phyloP scores from a whole-genome alignment of 345 rosid genomes.

The Viola odorata region DNA sequence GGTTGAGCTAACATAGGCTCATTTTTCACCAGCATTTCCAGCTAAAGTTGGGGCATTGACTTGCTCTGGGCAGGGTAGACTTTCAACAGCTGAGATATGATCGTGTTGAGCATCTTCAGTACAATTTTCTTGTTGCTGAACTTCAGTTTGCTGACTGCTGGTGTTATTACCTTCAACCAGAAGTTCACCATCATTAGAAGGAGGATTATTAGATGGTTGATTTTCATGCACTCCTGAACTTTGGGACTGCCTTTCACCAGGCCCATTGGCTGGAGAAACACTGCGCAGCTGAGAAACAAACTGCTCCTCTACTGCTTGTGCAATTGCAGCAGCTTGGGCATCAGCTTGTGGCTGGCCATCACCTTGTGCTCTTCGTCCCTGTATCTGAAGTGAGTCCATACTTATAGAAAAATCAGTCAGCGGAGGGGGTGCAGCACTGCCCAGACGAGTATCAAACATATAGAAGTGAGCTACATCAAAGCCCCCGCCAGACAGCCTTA shows the following conservation, averaged over 20 bases:
- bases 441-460: slow-evolving; percentile 87
- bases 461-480: slow-evolving; percentile 75
- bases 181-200: slow-evolving; percentile 39
- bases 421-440: slow-evolving; percentile 62
- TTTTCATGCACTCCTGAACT: slow-evolving; percentile 54
- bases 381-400: slow-evolving; percentile 59
- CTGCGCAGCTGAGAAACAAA: slow-evolving; percentile 60
- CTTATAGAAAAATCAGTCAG: slow-evolving; percentile 75
- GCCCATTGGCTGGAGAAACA: slow-evolving; percentile 38
- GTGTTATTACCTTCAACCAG: slow-evolving; percentile 38
- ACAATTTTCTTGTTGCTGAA: slow-evolving; percentile 39
- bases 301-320: slow-evolving; percentile 83
- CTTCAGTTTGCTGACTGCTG: slow-evolving; percentile 46
- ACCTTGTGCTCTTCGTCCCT: slow-evolving; percentile 74
- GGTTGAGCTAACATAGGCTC: slow-evolving; percentile 47
- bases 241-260: slow-evolving; percentile 56
- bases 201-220: slow-evolving; percentile 41
- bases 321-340: slow-evolving; percentile 71
- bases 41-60: slow-evolving; percentile 19
- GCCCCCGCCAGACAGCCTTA: slow-evolving; percentile 60
- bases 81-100: slow-evolving; percentile 35
- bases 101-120: slow-evolving; percentile 33
- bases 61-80: slow-evolving; percentile 32
- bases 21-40: slow-evolving; percentile 31
- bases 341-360: slow-evolving; percentile 90